phyloP scores from a whole-genome alignment of 2,329 filamentous ascomycete genomes.

The Aspergillus chevalieri region DNA sequence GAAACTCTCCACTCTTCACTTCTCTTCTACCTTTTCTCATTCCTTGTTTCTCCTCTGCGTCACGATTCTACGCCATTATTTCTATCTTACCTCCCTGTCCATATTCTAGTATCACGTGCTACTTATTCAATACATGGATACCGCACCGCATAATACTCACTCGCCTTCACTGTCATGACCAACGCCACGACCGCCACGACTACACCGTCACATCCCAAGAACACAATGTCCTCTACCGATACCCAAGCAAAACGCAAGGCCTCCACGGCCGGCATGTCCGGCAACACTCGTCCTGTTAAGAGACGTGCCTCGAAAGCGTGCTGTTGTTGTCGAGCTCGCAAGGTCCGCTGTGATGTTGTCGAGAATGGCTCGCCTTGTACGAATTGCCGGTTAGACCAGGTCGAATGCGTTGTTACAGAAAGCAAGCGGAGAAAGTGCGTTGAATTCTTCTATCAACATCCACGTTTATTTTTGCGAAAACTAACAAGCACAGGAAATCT shows the following conservation, averaged over 20 bases:
- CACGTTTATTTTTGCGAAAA: neutral
- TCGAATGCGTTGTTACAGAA: constrained; percentile 59
- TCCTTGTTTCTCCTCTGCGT: neutral
- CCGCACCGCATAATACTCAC: neutral
- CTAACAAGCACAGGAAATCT: constrained; percentile 29
- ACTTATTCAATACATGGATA: neutral
- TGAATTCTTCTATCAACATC: neutral
- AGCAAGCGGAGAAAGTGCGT: constrained; percentile 65
- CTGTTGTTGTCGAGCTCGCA: constrained; percentile 78
- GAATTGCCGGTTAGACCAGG: constrained; percentile 63
- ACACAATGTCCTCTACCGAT: constrained; percentile 12
- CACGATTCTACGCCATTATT: neutral
- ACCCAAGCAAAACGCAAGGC: constrained; percentile 51
- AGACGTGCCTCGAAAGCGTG: constrained; percentile 86
- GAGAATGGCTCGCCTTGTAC: constrained; percentile 78
- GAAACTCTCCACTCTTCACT: constrained; percentile 20
- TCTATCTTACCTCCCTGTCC: constrained; percentile 1
- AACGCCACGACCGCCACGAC: constrained; percentile 8
- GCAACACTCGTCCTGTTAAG: constrained; percentile 59
- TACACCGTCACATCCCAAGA: too few relatives aligned
- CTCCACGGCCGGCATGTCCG: constrained; percentile 50
- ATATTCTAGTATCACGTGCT: neutral
- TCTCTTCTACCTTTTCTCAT: constrained; percentile 1
- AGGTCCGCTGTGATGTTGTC: constrained; percentile 90
- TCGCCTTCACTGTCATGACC: neutral